Conservation (phyloP, 2,329 filamentous ascomycete species). For the Pseudogymnoascus sp. region DNA sequence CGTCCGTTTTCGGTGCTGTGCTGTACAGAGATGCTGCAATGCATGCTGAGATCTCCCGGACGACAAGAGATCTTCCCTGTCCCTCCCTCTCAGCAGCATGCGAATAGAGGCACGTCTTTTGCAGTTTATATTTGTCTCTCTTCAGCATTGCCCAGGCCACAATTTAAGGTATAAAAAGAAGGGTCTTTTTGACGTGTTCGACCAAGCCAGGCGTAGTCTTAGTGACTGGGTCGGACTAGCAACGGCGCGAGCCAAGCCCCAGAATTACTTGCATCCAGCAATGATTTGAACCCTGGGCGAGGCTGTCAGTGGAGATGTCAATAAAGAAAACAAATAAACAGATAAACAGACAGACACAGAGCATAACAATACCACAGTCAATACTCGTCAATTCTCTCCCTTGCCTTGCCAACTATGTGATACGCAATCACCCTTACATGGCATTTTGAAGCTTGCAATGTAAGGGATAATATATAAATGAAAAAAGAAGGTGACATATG, state of each 20-base stretch:
- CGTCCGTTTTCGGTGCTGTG: not conserved
- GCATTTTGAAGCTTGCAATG: not conserved
- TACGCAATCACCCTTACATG: not conserved
- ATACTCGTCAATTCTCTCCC: not conserved
- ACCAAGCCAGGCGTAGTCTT: not conserved
- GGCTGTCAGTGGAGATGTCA: conserved; percentile 1
- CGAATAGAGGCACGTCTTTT: not conserved
- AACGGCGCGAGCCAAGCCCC: conserved; percentile 5
- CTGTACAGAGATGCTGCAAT: not conserved
- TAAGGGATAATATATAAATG: not conserved
- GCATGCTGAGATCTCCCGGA: not conserved
- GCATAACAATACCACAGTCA: not conserved
- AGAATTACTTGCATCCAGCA: not conserved
- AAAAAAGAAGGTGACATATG: not conserved
- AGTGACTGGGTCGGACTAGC: conserved; percentile 4
- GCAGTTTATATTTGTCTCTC: not conserved
- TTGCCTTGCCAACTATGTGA: not conserved
- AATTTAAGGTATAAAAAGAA: conserved; percentile 8
- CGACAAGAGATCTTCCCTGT: not conserved
- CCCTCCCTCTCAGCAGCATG: not conserved
- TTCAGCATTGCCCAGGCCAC: not conserved
- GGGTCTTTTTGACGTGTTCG: conserved; percentile 1
- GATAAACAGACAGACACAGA: not conserved
- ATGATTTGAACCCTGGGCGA: not conserved
- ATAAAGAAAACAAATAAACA: not conserved